Percentiles rank a stretch among this genome's conserved stretches.
Evolutionary conservation across 164 flowering plant species (phyloP).

Genomic region (Santalum album): DNA sequence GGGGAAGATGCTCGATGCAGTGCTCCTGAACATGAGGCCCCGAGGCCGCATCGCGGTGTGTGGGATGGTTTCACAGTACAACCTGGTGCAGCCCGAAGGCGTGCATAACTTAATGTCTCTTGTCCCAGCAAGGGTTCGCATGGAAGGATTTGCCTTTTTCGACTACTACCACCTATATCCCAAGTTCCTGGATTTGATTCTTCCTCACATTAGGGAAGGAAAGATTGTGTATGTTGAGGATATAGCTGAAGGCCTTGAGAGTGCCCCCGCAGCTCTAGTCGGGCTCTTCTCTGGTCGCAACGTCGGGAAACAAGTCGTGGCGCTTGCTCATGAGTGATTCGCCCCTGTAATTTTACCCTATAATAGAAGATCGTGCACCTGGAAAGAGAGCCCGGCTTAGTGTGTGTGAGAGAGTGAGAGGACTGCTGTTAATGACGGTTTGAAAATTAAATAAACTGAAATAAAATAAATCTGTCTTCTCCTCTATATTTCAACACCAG

Average conservation of each 20-base stretch:
- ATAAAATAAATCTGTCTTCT: no score
- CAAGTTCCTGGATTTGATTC: constrained; percentile 26
- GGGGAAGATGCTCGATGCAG: constrained; percentile 59
- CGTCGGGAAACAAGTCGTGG: constrained; percentile 43
- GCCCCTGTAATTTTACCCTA: no score
- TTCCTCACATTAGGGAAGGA: constrained; percentile 28
- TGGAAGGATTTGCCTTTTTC: constrained; percentile 37
- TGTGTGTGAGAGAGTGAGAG: no score
- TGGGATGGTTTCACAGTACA: constrained; percentile 56
- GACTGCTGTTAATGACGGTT: no score
- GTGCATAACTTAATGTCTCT: constrained; percentile 29
- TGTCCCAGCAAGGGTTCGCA: constrained; percentile 22
- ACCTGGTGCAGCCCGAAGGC: constrained; percentile 24
- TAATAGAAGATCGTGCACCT: no score
- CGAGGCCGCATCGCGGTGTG: constrained; percentile 46
- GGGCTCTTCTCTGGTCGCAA: constrained; percentile 41
- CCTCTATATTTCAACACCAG: no score
- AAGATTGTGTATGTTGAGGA: constrained; percentile 48
- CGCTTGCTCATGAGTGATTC: constrained; percentile 24
- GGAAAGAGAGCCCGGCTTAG: no score
- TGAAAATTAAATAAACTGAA: no score
- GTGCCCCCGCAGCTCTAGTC: constrained; percentile 49
- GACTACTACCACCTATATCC: constrained; percentile 27
- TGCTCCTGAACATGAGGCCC: constrained; percentile 41
- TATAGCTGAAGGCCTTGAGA: constrained; percentile 42